phyloP scores from a whole-genome alignment of 192 early-diverging fungal species.

The Coemansia sp. region DNA sequence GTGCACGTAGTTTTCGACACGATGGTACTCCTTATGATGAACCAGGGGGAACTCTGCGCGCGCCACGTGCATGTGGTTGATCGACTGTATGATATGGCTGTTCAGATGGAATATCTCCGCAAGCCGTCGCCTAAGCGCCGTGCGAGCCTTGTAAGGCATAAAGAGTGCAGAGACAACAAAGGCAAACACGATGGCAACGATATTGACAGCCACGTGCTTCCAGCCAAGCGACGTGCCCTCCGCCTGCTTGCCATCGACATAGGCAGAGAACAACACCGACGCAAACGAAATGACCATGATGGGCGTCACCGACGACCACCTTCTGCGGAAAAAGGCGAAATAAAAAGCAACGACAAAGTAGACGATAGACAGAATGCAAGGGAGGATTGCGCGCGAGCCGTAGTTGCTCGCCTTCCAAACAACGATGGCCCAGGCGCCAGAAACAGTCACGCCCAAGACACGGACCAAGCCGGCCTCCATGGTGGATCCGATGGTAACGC shows the following conservation, averaged over 20 bases:
- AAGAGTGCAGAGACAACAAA: constrained; percentile 34
- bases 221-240: constrained; percentile 26
- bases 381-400: constrained; percentile 11
- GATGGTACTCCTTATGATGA: constrained; percentile 17
- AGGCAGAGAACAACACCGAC: constrained; percentile 33
- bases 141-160: constrained; percentile 47
- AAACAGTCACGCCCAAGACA: constrained; percentile 16
- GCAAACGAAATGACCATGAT: constrained; percentile 41
- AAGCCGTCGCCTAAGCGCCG: constrained; percentile 24
- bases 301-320: constrained; percentile 18
- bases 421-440: constrained; percentile 43
- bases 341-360: constrained; percentile 36
- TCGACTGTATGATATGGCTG: constrained; percentile 23
- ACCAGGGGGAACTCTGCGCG: constrained; percentile 30
- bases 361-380: constrained; percentile 28
- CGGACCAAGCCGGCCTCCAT: constrained; percentile 28
- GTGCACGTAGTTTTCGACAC: constrained; percentile 14
- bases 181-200: constrained; percentile 30
- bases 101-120: constrained; percentile 34
- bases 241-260: neutral
- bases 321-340: constrained; percentile 22
- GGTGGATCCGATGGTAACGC: constrained; percentile 41
- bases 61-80: constrained; percentile 46
- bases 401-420: constrained; percentile 27
- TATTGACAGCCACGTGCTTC: constrained; percentile 38